These are phyloP conservation scores for Lactifluus subvellereus DNA, from an alignment of 768 basidiomycete genomes.

Conservation along the genomic window DNA sequence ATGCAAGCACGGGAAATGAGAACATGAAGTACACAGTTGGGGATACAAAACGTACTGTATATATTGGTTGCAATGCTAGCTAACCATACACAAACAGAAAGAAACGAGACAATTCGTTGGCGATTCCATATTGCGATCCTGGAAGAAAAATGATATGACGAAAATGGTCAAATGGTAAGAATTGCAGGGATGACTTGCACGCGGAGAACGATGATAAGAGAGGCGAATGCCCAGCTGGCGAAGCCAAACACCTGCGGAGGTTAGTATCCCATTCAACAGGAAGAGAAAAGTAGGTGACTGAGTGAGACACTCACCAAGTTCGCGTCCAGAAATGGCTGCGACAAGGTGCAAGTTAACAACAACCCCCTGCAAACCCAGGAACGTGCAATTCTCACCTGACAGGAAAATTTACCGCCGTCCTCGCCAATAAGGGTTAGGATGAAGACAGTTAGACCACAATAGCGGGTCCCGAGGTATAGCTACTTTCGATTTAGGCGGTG, in stretches of 20 bases:
- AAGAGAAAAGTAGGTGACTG: neutral
- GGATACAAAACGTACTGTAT: neutral
- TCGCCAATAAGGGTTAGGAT: neutral
- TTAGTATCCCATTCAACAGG: neutral
- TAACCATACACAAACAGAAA: neutral
- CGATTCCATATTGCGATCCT: slow-evolving; percentile 5
- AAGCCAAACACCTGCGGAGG: neutral
- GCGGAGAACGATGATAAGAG: slow-evolving; percentile 2
- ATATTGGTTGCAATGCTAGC: neutral
- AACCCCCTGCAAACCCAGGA: neutral
- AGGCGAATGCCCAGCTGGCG: neutral
- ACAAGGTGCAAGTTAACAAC: neutral
- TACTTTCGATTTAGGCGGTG: neutral
- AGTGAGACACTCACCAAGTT: neutral
- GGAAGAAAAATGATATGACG: neutral
- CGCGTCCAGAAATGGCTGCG: neutral
- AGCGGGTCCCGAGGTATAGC: slow-evolving; percentile 12
- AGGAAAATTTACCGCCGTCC: neutral
- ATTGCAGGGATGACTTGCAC: neutral
- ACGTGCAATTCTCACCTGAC: neutral
- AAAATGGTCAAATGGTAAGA: neutral
- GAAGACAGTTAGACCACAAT: neutral
- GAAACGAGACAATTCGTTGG: neutral
- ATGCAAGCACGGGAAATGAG: neutral
- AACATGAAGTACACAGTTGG: neutral